Percentiles rank a stretch among this genome's conserved stretches.
Conservation (phyloP, 1,139 yeast species). For the Debaryomyces psychrophilus region DNA sequence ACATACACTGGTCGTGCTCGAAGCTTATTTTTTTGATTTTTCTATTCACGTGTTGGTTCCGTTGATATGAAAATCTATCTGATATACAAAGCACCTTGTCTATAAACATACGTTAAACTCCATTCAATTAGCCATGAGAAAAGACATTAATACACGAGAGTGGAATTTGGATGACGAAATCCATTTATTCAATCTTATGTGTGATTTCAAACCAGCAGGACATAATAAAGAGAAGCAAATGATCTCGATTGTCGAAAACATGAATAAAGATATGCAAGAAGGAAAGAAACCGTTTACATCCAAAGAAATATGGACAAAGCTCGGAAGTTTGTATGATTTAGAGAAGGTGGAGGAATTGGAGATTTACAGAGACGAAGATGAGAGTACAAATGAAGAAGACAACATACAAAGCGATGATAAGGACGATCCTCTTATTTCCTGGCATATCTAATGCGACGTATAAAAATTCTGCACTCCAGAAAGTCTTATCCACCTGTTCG, state of each 20-base stretch:
- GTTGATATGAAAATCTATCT: background rate
- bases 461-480: slow-evolving; percentile 71
- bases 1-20: slow-evolving; percentile 1
- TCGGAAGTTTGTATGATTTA: slow-evolving; percentile 56
- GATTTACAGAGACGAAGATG: slow-evolving; percentile 23
- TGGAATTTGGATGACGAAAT: slow-evolving; percentile 73
- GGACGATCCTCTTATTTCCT: slow-evolving; percentile 57
- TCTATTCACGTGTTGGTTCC: background rate
- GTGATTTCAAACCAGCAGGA: slow-evolving; percentile 72
- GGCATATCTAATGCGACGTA: slow-evolving; percentile 79
- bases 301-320: slow-evolving; percentile 60
- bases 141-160: slow-evolving; percentile 21
- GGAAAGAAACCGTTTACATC: slow-evolving; percentile 40
- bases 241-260: slow-evolving; percentile 53
- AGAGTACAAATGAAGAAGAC: slow-evolving; percentile 19
- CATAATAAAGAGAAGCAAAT: slow-evolving; percentile 60
- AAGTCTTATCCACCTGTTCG: slow-evolving; percentile 72
- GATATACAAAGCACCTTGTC: background rate
- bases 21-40: background rate
- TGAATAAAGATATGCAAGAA: slow-evolving; percentile 39
- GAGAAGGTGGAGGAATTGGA: slow-evolving; percentile 58
- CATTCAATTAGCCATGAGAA: background rate
- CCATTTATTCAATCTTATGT: slow-evolving; percentile 62
- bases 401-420: slow-evolving; percentile 8
- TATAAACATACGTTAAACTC: background rate